Evolutionary conservation across 257 asterid species (phyloP), one percentile per base, ranked within the genome.

Genomic region (Craterostigma plantagineum): DNA sequence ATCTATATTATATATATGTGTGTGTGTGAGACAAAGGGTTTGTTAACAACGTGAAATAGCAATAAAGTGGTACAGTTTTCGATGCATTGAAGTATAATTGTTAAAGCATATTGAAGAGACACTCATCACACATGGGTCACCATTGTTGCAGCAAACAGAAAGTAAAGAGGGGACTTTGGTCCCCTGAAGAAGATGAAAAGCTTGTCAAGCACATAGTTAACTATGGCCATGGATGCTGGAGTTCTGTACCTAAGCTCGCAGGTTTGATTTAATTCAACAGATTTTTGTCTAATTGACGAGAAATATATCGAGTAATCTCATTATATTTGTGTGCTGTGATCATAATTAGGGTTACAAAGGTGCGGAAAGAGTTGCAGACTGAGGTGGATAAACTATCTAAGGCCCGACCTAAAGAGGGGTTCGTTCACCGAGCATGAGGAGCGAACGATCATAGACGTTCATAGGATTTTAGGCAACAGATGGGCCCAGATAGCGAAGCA

Each of bases 401-500:
- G 95, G 59, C 97, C 97, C 8, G 97, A 87, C 65, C 66, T 87
- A n/a, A 87, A 73, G 56, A 64, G 92, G 56, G 97, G 95, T 9
- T 71, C 87, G 10, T 87, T 87, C 40, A 82, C 72, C 0, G 93
- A 73, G 34, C 73, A 67, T 23, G 97, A 87, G 63, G 97, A 87
- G 52, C 52, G 78, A 14, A 73, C 77, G 7, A 87, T 87, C 55
- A 60, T 87, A 11, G 92, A 79, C 48, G 87, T 87, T 4, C 97
- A 87, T 54, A 60, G 92, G 38, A 81, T 81, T 8, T 46, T 87
- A 16, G 97, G 95, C 9, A 87, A 87, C 63, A 48, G 92, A 50
- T 87, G 98, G 98, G 93, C 98, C 34, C 98, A 87, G 12, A 87
- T 87, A 34, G 98, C 98, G 0, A 87, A 82, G 47, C 98, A 87